Conservation (phyloP, 2,329 filamentous ascomycete genomes). For the Penicillium sp. region DNA sequence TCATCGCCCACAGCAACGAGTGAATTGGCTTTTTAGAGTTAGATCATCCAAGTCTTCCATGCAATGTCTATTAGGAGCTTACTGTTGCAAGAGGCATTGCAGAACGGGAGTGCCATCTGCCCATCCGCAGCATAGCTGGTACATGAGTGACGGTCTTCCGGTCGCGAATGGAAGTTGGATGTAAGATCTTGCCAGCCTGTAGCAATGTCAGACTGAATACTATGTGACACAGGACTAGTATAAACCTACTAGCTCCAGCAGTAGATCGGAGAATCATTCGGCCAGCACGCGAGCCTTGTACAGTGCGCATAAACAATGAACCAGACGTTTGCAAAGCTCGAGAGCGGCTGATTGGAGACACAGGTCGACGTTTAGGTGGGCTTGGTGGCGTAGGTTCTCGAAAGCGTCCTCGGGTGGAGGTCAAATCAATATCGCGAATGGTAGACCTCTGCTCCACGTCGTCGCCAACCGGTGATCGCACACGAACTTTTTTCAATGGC, state of each 20-base stretch:
- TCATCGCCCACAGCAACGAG: slow-evolving; percentile 69
- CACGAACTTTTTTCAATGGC: slow-evolving; percentile 44
- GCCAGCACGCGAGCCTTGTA: slow-evolving; percentile 30
- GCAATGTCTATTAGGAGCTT: slow-evolving; percentile 29
- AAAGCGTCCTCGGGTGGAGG: slow-evolving; percentile 7
- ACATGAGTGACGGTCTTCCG: slow-evolving; percentile 54
- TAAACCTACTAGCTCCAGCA: slow-evolving; percentile 37
- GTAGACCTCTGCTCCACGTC: slow-evolving; percentile 29
- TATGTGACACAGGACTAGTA: not conserved
- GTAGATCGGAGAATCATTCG: slow-evolving; percentile 36
- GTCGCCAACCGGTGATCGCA: slow-evolving; percentile 31
- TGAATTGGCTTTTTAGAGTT: slow-evolving; percentile 54
- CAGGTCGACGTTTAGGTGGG: slow-evolving; percentile 24
- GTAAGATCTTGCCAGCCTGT: slow-evolving; percentile 59
- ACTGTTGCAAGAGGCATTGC: slow-evolving; percentile 65
- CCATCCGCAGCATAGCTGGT: slow-evolving; percentile 37
- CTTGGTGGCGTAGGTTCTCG: slow-evolving; percentile 16
- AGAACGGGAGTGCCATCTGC: slow-evolving; percentile 60
- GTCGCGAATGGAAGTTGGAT: slow-evolving; percentile 57
- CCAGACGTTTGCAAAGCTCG: slow-evolving; percentile 37
- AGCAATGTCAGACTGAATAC: slow-evolving; percentile 18
- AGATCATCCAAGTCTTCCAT: slow-evolving; percentile 11
- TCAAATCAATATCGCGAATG: slow-evolving; percentile 29
- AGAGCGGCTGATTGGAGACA: slow-evolving; percentile 37
- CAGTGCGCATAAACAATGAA: slow-evolving; percentile 39